Percentiles rank a stretch among this genome's conserved stretches.
phyloP scores from a whole-genome alignment of 352 stramenopile genomes.

The Achlya hypogyna region DNA sequence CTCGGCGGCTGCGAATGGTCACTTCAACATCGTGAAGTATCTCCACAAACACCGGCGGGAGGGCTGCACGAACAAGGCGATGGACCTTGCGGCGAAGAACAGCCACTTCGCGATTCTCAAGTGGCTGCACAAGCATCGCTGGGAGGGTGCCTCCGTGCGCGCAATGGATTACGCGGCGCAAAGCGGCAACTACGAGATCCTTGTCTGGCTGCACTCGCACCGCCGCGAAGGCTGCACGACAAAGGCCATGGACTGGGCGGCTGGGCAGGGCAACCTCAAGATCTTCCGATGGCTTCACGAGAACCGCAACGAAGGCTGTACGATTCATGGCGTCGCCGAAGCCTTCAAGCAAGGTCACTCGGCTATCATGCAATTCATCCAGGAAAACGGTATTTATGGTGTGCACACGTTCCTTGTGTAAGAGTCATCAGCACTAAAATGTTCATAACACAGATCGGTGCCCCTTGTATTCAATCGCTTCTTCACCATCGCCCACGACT shows the following conservation, averaged over 20 bases:
- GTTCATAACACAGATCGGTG: neutral
- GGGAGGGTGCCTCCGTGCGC: conserved; percentile 8
- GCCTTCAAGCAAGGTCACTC: conserved; percentile 16
- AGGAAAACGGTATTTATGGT: conserved; percentile 22
- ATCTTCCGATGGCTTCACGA: conserved; percentile 20
- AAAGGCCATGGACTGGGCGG: conserved; percentile 21
- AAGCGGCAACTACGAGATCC: conserved; percentile 12
- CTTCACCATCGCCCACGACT: neutral
- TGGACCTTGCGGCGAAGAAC: conserved; percentile 16
- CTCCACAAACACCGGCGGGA: conserved; percentile 11
- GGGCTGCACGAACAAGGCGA: conserved; percentile 18
- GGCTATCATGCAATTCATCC: conserved; percentile 19
- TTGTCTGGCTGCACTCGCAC: conserved; percentile 18
- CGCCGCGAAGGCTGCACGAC: conserved; percentile 21
- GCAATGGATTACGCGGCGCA: conserved; percentile 19
- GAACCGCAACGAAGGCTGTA: conserved; percentile 20
- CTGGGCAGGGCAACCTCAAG: conserved; percentile 17
- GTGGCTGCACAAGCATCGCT: conserved; percentile 15
- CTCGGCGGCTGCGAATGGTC: conserved; percentile 17
- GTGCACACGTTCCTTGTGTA: conserved; percentile 17
- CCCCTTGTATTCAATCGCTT: neutral
- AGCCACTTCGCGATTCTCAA: conserved; percentile 16
- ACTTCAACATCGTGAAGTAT: conserved; percentile 16
- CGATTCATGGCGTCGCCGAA: conserved; percentile 19
- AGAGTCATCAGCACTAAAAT: neutral